Evolutionary conservation across 805 yeast species (phyloP), one percentile per base, ranked within the genome.

Genomic region (Teunomyces barrocoloradensis): DNA sequence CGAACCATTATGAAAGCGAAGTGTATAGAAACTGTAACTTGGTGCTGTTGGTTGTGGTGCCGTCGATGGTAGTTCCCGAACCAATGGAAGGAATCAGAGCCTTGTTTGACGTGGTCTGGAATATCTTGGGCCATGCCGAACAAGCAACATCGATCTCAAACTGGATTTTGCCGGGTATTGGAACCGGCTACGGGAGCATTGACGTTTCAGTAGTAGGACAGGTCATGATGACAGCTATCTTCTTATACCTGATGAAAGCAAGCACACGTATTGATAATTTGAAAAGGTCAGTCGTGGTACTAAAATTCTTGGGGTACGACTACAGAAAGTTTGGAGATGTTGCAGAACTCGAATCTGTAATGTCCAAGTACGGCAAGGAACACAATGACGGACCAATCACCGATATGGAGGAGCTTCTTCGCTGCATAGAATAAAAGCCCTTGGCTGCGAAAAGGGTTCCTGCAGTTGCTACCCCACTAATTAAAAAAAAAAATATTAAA

Each of bases 21-120:
- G 51, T 46, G 4, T 50, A 39, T 23, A 20, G 30, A 18, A 50
- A 50, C 42, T 48, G 54, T 50, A 40, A 43, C 17, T 13, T 55
- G 10, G 35, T 38, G 4, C 45, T 46, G 40, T 41, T 56, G 5
- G 34, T 46, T 10, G 46, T 33, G 20, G 52, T 53, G 6, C 65
- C 66, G 20, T 57, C 68, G 3, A 63, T 63, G 68, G 50, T 53
- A 4, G 58, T 61, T 4, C 68, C 68, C 2, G 59, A 55, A 34
- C 44, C 35, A 20, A 40, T 46, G 20, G 28, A 13, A 20, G 13
- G 47, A 5, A 18, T 13, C 43, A 45, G n/a, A 37, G 44, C 47
- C 6, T 46, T 62, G 23, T 62, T 63, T 32, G 54, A 61, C 41
- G 50, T 51, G 23, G 37, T 55, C 28, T 63, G 66, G 66, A 59